Evolutionary conservation across 2,329 filamentous ascomycete species (phyloP).

Genomic region (Reticulascus tulasneorum): DNA sequence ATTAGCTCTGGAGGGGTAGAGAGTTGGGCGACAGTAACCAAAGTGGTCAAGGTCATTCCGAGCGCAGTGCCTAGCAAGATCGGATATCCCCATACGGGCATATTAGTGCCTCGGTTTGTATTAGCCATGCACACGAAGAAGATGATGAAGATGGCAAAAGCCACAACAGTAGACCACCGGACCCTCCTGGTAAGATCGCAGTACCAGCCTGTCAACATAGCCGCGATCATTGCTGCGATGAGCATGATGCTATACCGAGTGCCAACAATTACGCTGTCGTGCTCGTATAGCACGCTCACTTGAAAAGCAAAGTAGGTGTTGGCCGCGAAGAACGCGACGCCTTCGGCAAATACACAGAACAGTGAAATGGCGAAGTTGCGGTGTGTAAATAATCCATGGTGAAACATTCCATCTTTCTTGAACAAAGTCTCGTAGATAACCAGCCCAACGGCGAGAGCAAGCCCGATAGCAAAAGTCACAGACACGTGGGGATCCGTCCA

Average conservation of each 20-base stretch:
- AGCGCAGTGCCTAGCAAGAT: constrained; percentile 29
- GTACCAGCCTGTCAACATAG: constrained; percentile 26
- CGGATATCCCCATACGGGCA: constrained; percentile 30
- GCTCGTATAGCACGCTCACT: constrained; percentile 30
- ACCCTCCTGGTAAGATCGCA: constrained; percentile 23
- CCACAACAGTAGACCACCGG: constrained; percentile 18
- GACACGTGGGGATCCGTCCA: constrained; percentile 32
- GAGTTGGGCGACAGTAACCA: constrained; percentile 34
- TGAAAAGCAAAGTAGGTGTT: constrained; percentile 40
- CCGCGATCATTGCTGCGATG: constrained; percentile 23
- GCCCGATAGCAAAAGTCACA: constrained; percentile 28
- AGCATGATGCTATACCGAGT: constrained; percentile 29
- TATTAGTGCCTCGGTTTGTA: constrained; percentile 16
- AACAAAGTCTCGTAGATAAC: constrained; percentile 29
- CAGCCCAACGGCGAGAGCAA: constrained; percentile 21
- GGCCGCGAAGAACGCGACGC: constrained; percentile 34
- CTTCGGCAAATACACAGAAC: constrained; percentile 31
- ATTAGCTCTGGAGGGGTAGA: constrained; percentile 33
- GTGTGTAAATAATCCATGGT: constrained; percentile 32
- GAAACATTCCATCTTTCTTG: constrained; percentile 36
- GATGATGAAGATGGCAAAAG: constrained; percentile 22
- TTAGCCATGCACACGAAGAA: constrained; percentile 34
- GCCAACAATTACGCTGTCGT: constrained; percentile 26
- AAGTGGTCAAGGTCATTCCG: constrained; percentile 28
- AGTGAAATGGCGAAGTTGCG: constrained; percentile 33